Percentiles rank a stretch among this genome's conserved stretches.
Evolutionary conservation across 1,284 basidiomycete genomes (phyloP).

Genomic region (Paramarasmius palmivorus): DNA sequence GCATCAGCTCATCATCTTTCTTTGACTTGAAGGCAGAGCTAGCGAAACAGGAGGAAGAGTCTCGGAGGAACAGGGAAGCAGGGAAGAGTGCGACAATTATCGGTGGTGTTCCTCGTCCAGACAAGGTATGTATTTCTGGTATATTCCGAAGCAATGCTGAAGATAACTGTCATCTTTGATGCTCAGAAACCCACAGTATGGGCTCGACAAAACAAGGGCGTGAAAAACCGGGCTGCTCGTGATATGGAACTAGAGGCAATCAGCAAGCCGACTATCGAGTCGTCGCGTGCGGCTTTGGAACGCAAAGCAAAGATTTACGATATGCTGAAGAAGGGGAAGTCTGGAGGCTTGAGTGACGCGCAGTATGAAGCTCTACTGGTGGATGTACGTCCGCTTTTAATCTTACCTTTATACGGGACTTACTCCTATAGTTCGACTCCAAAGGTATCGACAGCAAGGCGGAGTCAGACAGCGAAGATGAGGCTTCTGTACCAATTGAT

Average conservation of each 20-base stretch:
- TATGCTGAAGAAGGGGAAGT: slow-evolving; percentile 78
- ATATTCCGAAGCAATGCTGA: neutral
- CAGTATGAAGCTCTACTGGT: slow-evolving; percentile 79
- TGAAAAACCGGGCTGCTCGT: slow-evolving; percentile 56
- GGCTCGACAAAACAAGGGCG: slow-evolving; percentile 71
- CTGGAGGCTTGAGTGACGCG: slow-evolving; percentile 75
- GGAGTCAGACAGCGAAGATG: slow-evolving; percentile 71
- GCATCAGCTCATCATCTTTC: slow-evolving; percentile 70
- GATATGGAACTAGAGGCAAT: slow-evolving; percentile 69
- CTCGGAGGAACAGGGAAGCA: slow-evolving; percentile 56
- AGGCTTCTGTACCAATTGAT: slow-evolving; percentile 52
- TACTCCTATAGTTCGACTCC: slow-evolving; percentile 64
- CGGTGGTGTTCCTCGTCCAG: slow-evolving; percentile 59
- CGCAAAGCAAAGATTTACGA: slow-evolving; percentile 85
- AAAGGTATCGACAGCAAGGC: slow-evolving; percentile 53
- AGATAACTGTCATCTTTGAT: neutral
- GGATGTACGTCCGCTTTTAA: slow-evolving; percentile 61
- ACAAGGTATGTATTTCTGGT: slow-evolving; percentile 51
- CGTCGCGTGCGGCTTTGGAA: slow-evolving; percentile 67
- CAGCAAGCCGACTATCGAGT: slow-evolving; percentile 68
- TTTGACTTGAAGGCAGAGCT: slow-evolving; percentile 77
- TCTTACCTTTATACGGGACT: neutral
- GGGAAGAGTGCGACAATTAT: slow-evolving; percentile 51
- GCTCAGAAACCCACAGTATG: slow-evolving; percentile 71
- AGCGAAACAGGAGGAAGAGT: slow-evolving; percentile 64